Evolutionary conservation across 129 eudicot species (phyloP).

Genomic region (Cynara cardunculus): DNA sequence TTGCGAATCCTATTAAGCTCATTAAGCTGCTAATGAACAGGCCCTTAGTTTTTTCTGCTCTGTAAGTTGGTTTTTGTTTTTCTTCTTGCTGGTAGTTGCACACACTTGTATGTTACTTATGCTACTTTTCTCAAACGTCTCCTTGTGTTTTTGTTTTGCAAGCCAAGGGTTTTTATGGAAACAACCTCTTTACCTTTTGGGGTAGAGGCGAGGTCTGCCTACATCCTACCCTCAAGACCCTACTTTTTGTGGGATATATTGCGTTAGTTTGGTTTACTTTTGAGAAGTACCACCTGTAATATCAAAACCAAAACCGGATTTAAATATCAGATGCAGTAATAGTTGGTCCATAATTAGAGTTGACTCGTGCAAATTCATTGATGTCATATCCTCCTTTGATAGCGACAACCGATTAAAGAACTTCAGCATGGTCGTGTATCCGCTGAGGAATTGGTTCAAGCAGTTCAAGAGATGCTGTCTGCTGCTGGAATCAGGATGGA

Average conservation of each 20-base stretch:
- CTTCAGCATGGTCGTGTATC: conserved; percentile 89
- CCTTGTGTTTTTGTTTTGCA: no score
- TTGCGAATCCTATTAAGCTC: no score
- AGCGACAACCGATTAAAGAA: conserved; percentile 57
- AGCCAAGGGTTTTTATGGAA: no score
- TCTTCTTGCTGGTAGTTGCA: no score
- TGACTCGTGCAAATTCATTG: neutral
- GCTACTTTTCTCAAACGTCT: no score
- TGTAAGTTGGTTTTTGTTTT: no score
- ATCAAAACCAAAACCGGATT: neutral
- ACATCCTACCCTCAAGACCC: neutral
- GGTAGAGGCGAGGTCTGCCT: neutral
- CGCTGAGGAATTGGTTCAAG: conserved; percentile 88
- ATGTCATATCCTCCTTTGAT: neutral
- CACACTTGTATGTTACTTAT: no score
- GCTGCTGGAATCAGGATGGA: conserved; percentile 93
- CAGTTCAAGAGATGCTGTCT: conserved; percentile 97
- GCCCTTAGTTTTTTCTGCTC: no score
- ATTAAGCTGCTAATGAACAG: no score
- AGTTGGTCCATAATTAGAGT: neutral
- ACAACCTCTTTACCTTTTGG: no score
- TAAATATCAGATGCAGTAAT: neutral
- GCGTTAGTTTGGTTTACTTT: no score
- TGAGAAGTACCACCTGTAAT: neutral
- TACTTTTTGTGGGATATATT: neutral